phyloP scores from a whole-genome alignment of 2,329 filamentous ascomycete species.

The Coleophoma crateriformis region DNA sequence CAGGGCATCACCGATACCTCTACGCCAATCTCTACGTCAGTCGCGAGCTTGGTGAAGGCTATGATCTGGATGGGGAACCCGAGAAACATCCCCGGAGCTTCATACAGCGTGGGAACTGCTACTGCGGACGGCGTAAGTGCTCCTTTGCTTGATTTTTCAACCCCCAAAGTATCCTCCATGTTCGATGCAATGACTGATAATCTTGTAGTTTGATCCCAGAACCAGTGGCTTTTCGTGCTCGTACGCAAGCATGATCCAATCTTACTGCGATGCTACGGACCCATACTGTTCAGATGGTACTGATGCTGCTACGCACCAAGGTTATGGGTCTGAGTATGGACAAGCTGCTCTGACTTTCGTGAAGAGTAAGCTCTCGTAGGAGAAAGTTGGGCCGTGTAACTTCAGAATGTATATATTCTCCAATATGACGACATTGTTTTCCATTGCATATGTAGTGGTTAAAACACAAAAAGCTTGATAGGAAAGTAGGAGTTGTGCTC shows the following conservation, averaged over 20 bases:
- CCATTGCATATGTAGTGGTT: too few species aligned
- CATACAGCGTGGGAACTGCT: conserved; percentile 55
- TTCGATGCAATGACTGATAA: not conserved
- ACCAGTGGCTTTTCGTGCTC: conserved; percentile 44
- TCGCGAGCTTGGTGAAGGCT: conserved; percentile 49
- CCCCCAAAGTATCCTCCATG: not conserved
- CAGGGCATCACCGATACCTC: conserved; percentile 37
- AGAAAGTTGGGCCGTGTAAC: too few species aligned
- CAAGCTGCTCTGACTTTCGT: conserved; percentile 49
- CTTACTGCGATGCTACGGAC: conserved; percentile 52
- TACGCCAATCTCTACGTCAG: conserved; percentile 32
- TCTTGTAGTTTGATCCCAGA: conserved; percentile 43
- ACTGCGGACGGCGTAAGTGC: conserved; percentile 46
- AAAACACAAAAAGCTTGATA: too few species aligned
- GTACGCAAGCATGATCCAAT: conserved; percentile 39
- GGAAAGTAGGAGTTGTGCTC: too few species aligned
- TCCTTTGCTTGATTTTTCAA: not conserved
- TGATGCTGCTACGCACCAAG: conserved; percentile 45
- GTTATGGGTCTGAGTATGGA: conserved; percentile 50
- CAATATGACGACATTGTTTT: too few species aligned
- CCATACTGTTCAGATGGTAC: conserved; percentile 55
- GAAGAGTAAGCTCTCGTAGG: conserved; percentile 26
- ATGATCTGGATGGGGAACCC: conserved; percentile 60
- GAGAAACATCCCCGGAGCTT: conserved; percentile 43
- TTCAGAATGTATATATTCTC: too few species aligned